A percentile compares a stretch with the other conserved stretches of the same genome.
Evolutionary conservation across 2,329 filamentous ascomycete species (phyloP).

Genomic region (Verticillium nubilum): DNA sequence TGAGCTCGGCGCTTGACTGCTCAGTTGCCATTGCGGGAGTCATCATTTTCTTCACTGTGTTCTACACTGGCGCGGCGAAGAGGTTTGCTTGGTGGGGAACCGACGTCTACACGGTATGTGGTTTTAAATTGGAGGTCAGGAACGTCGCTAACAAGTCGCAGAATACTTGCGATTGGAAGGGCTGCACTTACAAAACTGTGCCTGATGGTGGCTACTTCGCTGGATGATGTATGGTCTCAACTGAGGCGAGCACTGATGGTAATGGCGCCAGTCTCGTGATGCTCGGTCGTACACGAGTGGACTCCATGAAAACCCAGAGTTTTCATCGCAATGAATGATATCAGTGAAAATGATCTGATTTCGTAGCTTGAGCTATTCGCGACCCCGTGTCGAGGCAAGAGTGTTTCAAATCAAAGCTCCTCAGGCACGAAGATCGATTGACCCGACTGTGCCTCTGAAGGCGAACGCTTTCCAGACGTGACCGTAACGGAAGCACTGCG

Average conservation of each 20-base stretch:
- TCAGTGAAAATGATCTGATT: no score
- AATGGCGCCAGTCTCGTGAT: no score
- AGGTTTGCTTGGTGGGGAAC: slow-evolving; percentile 25
- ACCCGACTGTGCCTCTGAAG: not conserved
- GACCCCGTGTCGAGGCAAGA: not conserved
- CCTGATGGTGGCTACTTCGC: not conserved
- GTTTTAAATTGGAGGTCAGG: not conserved
- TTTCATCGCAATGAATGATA: no score
- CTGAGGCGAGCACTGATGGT: no score
- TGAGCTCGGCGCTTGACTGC: slow-evolving; percentile 24
- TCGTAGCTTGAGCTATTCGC: no score
- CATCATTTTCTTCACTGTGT: slow-evolving; percentile 26
- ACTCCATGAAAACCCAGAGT: no score
- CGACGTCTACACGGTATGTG: slow-evolving; percentile 12
- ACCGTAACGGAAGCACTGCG: not conserved
- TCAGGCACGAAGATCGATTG: not conserved
- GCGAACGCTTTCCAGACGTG: not conserved
- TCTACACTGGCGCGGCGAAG: slow-evolving; percentile 21
- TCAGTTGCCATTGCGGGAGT: slow-evolving; percentile 24
- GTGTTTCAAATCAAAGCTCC: not conserved
- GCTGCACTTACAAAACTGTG: slow-evolving; percentile 5
- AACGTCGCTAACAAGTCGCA: not conserved
- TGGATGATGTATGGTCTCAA: no score
- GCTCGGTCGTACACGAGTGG: no score
- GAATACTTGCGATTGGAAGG: slow-evolving; percentile 11